Evolutionary conservation across 2,329 filamentous ascomycete species (phyloP).

Genomic region (Macrophomina phaseolina): DNA sequence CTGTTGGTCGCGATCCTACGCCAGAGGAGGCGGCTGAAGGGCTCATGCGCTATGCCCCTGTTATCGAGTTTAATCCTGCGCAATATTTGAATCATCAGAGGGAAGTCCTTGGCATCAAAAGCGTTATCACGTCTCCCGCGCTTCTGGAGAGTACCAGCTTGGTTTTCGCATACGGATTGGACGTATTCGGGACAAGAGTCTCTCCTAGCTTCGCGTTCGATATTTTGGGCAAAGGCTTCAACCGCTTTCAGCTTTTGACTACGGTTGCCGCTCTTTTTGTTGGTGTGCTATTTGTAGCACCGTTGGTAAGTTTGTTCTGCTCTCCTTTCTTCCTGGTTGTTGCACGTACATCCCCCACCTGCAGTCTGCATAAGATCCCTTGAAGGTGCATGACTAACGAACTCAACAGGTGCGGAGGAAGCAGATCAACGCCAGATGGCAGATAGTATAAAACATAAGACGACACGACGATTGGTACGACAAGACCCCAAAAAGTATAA

Average conservation of each 20-base stretch:
- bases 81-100: slow-evolving; percentile 81
- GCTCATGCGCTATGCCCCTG: slow-evolving; percentile 74
- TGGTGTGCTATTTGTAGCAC: slow-evolving; percentile 79
- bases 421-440: slow-evolving; percentile 71
- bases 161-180: slow-evolving; percentile 84
- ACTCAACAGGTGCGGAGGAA: slow-evolving; percentile 60
- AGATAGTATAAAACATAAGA: slow-evolving; percentile 37
- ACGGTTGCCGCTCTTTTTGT: slow-evolving; percentile 81
- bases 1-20: slow-evolving; percentile 82
- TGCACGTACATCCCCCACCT: slow-evolving; percentile 29
- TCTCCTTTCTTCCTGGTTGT: not conserved
- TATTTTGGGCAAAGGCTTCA: slow-evolving; percentile 90
- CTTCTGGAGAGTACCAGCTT: slow-evolving; percentile 90
- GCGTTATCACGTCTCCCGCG: slow-evolving; percentile 77
- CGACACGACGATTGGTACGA: slow-evolving; percentile 14
- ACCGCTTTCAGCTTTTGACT: slow-evolving; percentile 80
- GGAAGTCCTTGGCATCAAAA: slow-evolving; percentile 76
- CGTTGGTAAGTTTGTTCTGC: slow-evolving; percentile 72
- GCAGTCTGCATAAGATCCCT: slow-evolving; percentile 26
- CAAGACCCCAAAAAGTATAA: slow-evolving; percentile 22
- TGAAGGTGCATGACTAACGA: slow-evolving; percentile 28
- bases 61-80: slow-evolving; percentile 82
- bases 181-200: slow-evolving; percentile 85
- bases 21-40: slow-evolving; percentile 83
- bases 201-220: slow-evolving; percentile 92